Evolutionary conservation across 163 green algal genomes (phyloP).

Genomic region (Botryococcus braunii): DNA sequence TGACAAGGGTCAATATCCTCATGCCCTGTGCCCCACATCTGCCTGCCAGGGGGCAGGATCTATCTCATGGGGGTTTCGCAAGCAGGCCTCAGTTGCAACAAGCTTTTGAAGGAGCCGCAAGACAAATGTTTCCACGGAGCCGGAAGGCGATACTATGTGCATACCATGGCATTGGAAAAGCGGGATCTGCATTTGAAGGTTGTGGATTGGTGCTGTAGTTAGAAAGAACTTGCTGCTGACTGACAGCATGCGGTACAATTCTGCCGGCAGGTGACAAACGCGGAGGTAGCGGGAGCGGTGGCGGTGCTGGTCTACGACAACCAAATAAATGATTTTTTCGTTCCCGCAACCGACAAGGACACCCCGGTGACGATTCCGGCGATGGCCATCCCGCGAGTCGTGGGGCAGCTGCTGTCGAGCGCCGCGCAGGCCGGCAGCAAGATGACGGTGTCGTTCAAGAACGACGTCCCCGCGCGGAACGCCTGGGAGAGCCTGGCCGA

Average conservation of each 20-base stretch:
- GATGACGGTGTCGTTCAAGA: slow-evolving; percentile 21
- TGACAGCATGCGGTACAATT: background rate
- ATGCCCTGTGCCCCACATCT: too few species aligned
- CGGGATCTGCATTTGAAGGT: too few species aligned
- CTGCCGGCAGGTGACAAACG: slow-evolving; percentile 14
- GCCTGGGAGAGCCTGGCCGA: slow-evolving; percentile 67
- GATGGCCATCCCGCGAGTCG: slow-evolving; percentile 27
- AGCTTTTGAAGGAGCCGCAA: too few species aligned
- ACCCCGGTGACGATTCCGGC: slow-evolving; percentile 26
- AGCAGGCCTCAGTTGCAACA: too few species aligned
- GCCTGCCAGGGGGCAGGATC: too few species aligned
- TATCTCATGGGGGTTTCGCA: too few species aligned
- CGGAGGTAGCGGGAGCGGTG: slow-evolving; percentile 28
- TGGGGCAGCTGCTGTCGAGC: slow-evolving; percentile 28
- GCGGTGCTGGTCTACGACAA: slow-evolving; percentile 53
- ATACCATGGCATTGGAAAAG: too few species aligned
- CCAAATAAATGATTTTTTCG: slow-evolving; percentile 52
- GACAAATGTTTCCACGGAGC: too few species aligned
- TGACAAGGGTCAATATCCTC: too few species aligned
- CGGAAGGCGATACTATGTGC: too few species aligned
- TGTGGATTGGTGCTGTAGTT: too few species aligned
- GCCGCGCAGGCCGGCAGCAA: slow-evolving; percentile 9
- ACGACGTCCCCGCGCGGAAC: slow-evolving; percentile 3
- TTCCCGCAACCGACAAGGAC: slow-evolving; percentile 17
- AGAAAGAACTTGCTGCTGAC: background rate